Conservation (phyloP, 1,284 basidiomycete species). For the Neonothopanus nambi region DNA sequence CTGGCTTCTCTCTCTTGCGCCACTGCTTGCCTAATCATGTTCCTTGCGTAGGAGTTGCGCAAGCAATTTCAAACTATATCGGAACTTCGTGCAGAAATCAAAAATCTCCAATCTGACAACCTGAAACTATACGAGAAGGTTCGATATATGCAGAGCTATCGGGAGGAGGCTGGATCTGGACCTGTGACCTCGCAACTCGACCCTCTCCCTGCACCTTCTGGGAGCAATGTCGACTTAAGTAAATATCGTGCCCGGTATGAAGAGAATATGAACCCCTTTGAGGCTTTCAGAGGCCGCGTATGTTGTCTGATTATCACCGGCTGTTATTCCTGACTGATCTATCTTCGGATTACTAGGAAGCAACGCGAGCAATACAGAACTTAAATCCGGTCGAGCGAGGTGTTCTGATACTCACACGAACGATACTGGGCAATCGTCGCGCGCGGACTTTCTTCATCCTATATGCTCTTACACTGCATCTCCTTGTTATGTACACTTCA, state of each 20-base stretch:
- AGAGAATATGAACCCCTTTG: constrained; percentile 96
- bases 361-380: constrained; percentile 86
- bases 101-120: constrained; percentile 88
- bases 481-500: constrained; percentile 77
- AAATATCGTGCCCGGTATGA: constrained; percentile 93
- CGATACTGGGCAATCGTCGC: constrained; percentile 86
- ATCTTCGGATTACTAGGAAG: constrained; percentile 63
- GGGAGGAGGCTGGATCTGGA: constrained; percentile 62
- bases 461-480: constrained; percentile 79
- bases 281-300: constrained; percentile 92
- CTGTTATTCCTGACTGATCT: neutral
- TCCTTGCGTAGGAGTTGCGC: constrained; percentile 72
- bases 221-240: constrained; percentile 71
- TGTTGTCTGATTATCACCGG: constrained; percentile 28
- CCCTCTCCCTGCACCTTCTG: constrained; percentile 56
- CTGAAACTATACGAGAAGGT: constrained; percentile 97
- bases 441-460: constrained; percentile 81
- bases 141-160: constrained; percentile 93
- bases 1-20: neutral
- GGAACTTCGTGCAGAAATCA: constrained; percentile 86
- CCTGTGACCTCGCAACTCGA: constrained; percentile 64
- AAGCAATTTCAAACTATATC: constrained; percentile 93
- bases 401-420: constrained; percentile 82
- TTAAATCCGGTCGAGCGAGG: constrained; percentile 91
- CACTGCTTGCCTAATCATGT: constrained; percentile 3